Evolutionary conservation across 2,329 filamentous ascomycete genomes (phyloP).

Genomic region (Penicillium hordei): DNA sequence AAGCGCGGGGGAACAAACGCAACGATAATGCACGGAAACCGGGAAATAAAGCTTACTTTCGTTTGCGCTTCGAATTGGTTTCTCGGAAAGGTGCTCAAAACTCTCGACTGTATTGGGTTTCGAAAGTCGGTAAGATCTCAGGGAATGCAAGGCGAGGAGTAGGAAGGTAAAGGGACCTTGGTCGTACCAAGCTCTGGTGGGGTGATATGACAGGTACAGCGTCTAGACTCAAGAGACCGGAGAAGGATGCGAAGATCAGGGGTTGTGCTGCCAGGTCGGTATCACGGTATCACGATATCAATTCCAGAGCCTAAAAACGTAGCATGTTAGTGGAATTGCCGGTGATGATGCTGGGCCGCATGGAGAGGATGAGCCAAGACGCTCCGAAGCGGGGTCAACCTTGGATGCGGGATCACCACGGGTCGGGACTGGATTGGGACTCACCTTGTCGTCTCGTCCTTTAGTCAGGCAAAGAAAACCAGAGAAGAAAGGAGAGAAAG

Average conservation of each 20-base stretch:
- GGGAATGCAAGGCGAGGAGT: neutral
- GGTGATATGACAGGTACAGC: slow-evolving; percentile 1
- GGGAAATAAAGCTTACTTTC: slow-evolving; percentile 18
- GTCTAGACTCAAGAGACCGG: slow-evolving; percentile 1
- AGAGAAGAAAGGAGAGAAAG: neutral
- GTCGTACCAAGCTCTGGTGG: slow-evolving; percentile 3
- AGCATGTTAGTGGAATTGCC: slow-evolving; percentile 8
- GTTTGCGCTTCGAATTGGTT: slow-evolving; percentile 13
- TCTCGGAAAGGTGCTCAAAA: neutral
- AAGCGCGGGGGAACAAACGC: neutral
- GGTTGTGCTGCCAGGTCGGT: neutral
- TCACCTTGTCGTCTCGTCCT: slow-evolving; percentile 2
- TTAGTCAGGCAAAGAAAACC: neutral
- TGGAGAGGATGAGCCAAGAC: slow-evolving; percentile 5
- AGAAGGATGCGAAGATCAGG: neutral
- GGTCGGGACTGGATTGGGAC: neutral
- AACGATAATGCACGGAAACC: neutral
- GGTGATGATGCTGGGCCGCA: slow-evolving; percentile 5
- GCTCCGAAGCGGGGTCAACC: slow-evolving; percentile 11
- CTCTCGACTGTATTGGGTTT: neutral
- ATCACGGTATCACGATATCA: neutral
- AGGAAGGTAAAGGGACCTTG: neutral
- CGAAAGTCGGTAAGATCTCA: neutral
- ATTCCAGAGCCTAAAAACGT: slow-evolving; percentile 3
- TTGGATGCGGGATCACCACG: slow-evolving; percentile 5